phyloP scores from a whole-genome alignment of 371 early-diverging fungal species.

The Mucor velutinosus region DNA sequence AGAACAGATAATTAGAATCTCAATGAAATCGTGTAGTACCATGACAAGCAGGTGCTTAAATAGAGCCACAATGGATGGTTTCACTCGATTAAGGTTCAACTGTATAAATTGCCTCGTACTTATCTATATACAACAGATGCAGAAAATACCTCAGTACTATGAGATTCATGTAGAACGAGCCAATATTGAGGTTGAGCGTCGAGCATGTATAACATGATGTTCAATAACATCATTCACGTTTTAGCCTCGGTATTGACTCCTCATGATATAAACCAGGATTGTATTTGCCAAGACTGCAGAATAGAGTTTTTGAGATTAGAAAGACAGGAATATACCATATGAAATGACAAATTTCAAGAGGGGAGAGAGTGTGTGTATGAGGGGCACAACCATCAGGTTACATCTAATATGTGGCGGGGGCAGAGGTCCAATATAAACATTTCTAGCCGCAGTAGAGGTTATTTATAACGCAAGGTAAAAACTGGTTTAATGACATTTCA shows the following conservation, averaged over 20 bases:
- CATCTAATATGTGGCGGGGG: not conserved
- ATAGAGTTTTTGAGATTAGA: too few relatives aligned
- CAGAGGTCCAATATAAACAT: not conserved
- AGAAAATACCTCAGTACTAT: not conserved
- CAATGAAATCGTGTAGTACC: not conserved
- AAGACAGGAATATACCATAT: too few relatives aligned
- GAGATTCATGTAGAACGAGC: not conserved
- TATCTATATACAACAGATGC: not conserved
- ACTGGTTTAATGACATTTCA: not conserved
- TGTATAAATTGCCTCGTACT: not conserved
- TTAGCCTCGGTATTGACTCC: too few relatives aligned
- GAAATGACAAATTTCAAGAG: not conserved
- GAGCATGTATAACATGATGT: not conserved
- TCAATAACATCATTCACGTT: not conserved
- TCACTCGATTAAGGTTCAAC: not conserved
- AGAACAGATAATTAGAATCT: not conserved
- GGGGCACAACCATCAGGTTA: not conserved
- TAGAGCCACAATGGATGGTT: constrained; percentile 2
- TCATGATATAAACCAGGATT: too few relatives aligned
- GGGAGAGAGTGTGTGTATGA: not conserved
- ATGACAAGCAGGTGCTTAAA: not conserved
- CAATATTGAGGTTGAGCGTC: not conserved
- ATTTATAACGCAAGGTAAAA: not conserved
- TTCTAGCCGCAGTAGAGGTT: not conserved
- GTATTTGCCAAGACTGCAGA: too few relatives aligned